Evolutionary conservation across 768 basidiomycete genomes (phyloP), one percentile per base, ranked within the genome.

Genomic region (Hericium coralloides): DNA sequence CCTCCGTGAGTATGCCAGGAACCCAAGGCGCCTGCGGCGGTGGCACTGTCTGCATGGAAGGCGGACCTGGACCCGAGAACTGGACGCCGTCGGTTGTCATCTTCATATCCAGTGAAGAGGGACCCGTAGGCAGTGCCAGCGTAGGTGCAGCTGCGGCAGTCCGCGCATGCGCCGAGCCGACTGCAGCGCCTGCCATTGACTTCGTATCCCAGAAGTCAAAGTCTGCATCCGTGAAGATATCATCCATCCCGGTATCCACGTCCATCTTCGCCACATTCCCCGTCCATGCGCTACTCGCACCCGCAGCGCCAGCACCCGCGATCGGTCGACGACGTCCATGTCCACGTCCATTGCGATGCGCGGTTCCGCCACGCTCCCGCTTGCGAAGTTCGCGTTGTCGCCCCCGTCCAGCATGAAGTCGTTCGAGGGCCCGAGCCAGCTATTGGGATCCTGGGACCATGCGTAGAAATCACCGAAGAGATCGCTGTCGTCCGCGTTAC

Each of bases 141-240:
- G 72, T 63, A 20, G 73, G 61, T n/a, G 70, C 59, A 37, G 74
- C 66, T 12, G 67, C 67, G 7, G 68, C 58, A 31, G 5, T 31
- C 2, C 31, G 31, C 31, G 31, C 31, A 31, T 68, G 66, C 8
- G 65, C 53, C 47, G 63, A 57, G 26, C n/a, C n/a, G n/a, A n/a
- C n/a, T n/a, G n/a, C n/a, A n/a, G 62, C 59, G 1, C 78, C 73
- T 0, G 82, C 83, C 23, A 75, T 43, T 7, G 60, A 57, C 53
- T 63, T 63, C 5, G 60, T 76, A 65, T 93, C 89, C 66, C 92
- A 94, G 69, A 90, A 93, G 67, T 81, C 86, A 68, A 93, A 94
- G 68, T 94, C 91, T 55, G 92, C 91, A 53, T 94, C 91, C 0
- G 91, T 92, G 63, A 92, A 85, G 37, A 68, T 63, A 31, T 66